phyloP scores from a whole-genome alignment of 2,329 filamentous ascomycete genomes.

The Fusarium falciforme region DNA sequence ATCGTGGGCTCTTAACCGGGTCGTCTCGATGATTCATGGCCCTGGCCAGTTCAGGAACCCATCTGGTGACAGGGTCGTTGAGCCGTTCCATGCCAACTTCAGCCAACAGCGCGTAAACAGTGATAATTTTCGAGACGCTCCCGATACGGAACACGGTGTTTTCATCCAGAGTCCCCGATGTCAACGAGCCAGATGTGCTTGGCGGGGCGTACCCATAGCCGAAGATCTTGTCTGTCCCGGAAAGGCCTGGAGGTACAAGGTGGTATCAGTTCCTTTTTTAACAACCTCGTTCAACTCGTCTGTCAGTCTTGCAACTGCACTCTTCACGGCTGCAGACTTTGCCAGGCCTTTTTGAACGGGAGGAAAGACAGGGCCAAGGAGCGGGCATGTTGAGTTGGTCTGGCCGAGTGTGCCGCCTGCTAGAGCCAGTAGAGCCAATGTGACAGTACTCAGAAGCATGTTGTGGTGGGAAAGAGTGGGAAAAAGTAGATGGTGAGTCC shows the following conservation, averaged over 20 bases:
- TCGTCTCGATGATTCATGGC: not conserved
- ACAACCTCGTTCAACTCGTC: not conserved
- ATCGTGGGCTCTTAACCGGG: constrained; percentile 3
- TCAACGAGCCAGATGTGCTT: not conserved
- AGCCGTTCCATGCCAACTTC: constrained; percentile 24
- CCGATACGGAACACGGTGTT: constrained; percentile 42
- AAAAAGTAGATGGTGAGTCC: not conserved
- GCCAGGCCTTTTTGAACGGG: not conserved
- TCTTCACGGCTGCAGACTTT: not conserved
- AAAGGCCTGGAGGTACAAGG: constrained; percentile 1
- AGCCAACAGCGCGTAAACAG: constrained; percentile 34
- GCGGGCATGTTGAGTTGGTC: constrained; percentile 1
- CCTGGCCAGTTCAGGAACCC: constrained; percentile 37
- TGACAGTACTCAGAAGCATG: not conserved
- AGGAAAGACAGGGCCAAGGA: constrained; percentile 5
- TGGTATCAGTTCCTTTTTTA: not conserved
- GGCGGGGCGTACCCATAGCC: not conserved
- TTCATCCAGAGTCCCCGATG: constrained; percentile 4
- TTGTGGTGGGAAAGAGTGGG: not conserved
- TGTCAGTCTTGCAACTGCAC: not conserved
- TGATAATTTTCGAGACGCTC: constrained; percentile 41
- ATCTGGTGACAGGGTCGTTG: constrained; percentile 38
- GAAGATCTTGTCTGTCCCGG: not conserved
- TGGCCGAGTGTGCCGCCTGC: not conserved
- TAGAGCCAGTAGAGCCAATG: not conserved